Conservation (phyloP, 345 rosid species). For the Salix purpurea region DNA sequence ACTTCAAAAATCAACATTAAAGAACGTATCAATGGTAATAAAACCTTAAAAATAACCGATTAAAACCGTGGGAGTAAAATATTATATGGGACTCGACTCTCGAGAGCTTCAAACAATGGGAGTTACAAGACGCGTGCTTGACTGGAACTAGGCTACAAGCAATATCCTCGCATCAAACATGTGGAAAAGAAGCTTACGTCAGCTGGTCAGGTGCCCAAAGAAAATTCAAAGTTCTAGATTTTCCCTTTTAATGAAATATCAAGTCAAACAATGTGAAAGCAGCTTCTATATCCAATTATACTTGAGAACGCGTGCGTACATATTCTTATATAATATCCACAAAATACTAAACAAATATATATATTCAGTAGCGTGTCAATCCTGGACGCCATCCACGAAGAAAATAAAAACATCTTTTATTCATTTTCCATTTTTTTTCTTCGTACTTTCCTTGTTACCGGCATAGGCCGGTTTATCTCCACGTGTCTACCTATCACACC, state of each 20-base stretch:
- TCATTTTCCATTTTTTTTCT: neutral
- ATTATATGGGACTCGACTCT: no score
- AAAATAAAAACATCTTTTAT: neutral
- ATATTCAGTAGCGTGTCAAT: constrained; percentile 8
- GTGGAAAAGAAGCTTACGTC: neutral
- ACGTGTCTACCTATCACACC: constrained; percentile 34
- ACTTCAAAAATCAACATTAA: no score
- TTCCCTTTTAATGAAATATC: neutral
- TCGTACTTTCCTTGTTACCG: neutral
- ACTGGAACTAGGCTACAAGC: neutral
- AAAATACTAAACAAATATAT: neutral
- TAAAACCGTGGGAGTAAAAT: no score
- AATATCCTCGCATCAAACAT: neutral
- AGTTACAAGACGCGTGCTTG: no score
- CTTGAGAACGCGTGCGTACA: neutral
- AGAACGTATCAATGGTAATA: no score
- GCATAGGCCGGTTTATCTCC: constrained; percentile 9
- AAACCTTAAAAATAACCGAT: no score
- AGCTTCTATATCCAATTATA: neutral
- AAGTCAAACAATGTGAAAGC: constrained; percentile 10
- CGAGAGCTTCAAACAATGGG: no score
- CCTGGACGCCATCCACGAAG: constrained; percentile 1
- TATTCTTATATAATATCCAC: neutral
- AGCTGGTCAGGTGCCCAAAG: neutral
- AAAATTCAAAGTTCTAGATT: constrained; percentile 16